Evolutionary conservation across 768 basidiomycete species (phyloP).

Genomic region (Sistotremastrum suecicum): DNA sequence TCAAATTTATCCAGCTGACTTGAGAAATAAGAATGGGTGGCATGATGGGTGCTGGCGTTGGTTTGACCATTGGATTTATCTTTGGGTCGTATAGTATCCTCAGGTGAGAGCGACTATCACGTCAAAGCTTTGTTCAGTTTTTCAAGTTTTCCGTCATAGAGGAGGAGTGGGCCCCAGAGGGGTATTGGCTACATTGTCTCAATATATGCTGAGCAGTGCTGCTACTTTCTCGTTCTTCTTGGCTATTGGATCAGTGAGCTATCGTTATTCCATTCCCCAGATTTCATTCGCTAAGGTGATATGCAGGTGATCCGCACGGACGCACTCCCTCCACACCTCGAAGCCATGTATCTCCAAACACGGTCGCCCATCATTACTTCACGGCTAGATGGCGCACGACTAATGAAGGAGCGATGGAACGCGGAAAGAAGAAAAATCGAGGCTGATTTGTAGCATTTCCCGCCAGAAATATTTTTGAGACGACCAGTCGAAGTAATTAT

Average conservation of each 20-base stretch:
- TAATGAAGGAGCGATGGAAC: constrained; percentile 67
- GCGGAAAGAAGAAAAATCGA: constrained; percentile 27
- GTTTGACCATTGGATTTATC: constrained; percentile 93
- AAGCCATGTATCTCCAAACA: constrained; percentile 50
- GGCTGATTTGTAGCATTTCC: no score
- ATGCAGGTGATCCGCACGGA: constrained; percentile 83
- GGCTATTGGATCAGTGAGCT: constrained; percentile 74
- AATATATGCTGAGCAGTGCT: constrained; percentile 97
- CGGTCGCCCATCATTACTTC: constrained; percentile 44
- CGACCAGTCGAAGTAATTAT: no score
- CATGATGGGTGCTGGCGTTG: constrained; percentile 85
- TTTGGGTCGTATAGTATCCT: constrained; percentile 91
- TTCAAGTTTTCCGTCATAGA: constrained; percentile 24
- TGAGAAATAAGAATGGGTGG: constrained; percentile 66
- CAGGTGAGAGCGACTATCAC: constrained; percentile 33
- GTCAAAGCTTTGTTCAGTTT: constrained; percentile 4
- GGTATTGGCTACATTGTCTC: constrained; percentile 78
- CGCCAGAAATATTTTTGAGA: no score
- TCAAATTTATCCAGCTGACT: constrained; percentile 6
- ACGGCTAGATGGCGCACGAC: constrained; percentile 49
- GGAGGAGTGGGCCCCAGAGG: constrained; percentile 88
- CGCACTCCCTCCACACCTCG: constrained; percentile 38
- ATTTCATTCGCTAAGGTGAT: constrained; percentile 1
- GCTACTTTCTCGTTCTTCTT: constrained; percentile 98
- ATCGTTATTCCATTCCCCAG: not conserved